These are phyloP conservation scores for Polyporus tsugae DNA, from an alignment of 1,284 basidiomycete species.

Conservation along the genomic window DNA sequence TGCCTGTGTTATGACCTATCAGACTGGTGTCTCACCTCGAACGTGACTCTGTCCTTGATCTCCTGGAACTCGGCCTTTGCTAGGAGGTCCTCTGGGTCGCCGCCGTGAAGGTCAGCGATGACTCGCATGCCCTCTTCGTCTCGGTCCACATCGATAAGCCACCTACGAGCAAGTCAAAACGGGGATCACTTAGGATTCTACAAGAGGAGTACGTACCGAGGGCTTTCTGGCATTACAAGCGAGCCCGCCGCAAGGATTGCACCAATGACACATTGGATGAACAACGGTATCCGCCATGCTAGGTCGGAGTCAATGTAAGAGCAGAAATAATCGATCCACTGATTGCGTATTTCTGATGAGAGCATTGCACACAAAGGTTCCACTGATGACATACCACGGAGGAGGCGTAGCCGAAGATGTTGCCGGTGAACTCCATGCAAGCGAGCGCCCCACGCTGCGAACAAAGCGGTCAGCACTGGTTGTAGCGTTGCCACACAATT, in stretches of 20 bases:
- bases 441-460: conserved; percentile 86
- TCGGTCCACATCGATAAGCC: conserved; percentile 91
- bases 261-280: conserved; percentile 92
- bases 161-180: conserved; percentile 55
- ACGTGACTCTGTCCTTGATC: conserved; percentile 89
- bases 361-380: background rate
- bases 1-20: conserved; percentile 1
- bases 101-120: conserved; percentile 91
- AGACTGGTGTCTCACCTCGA: conserved; percentile 64
- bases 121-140: conserved; percentile 90
- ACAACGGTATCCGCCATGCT: conserved; percentile 87
- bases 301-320: conserved; percentile 86
- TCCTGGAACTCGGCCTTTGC: conserved; percentile 91
- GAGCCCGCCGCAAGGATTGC: conserved; percentile 84
- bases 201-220: conserved; percentile 58
- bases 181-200: background rate
- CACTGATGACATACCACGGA: conserved; percentile 78
- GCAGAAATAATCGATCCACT: conserved; percentile 97
- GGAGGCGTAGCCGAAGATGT: conserved; percentile 93
- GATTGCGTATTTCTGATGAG: conserved; percentile 6
- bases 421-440: conserved; percentile 97
- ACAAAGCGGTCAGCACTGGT: conserved; percentile 24
- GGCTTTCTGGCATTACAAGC: conserved; percentile 92
- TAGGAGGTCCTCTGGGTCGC: conserved; percentile 74
- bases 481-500: conserved; percentile 9